Evolutionary conservation across 2,329 filamentous ascomycete genomes (phyloP).

Genomic region (Neocucurbitaria cava): DNA sequence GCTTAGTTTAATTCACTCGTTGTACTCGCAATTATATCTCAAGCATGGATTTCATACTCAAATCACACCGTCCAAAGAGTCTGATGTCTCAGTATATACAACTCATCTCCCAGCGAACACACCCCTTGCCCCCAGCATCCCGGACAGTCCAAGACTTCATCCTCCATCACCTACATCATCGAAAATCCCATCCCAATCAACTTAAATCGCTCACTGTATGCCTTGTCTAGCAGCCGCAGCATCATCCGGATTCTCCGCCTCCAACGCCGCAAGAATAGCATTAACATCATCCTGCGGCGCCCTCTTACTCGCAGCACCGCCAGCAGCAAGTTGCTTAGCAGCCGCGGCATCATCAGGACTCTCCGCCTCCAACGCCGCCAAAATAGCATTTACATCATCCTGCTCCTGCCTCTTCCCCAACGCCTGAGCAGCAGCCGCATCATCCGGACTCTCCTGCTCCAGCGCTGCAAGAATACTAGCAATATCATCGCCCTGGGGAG

Average conservation of each 20-base stretch:
- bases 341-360: slow-evolving; percentile 35
- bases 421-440: slow-evolving; percentile 25
- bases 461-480: slow-evolving; percentile 31
- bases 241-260: slow-evolving; percentile 30
- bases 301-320: background rate
- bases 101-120: no score
- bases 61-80: no score
- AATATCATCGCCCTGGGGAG: slow-evolving; percentile 31
- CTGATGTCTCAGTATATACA: no score
- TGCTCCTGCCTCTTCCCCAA: background rate
- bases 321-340: slow-evolving; percentile 13
- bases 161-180: no score
- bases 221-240: slow-evolving; percentile 30
- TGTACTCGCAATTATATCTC: no score
- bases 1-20: no score
- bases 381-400: slow-evolving; percentile 25
- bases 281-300: slow-evolving; percentile 18
- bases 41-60: no score
- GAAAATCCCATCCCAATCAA: no score
- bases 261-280: slow-evolving; percentile 27
- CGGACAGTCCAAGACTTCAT: slow-evolving; percentile 3
- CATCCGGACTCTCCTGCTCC: slow-evolving; percentile 31
- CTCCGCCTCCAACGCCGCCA: slow-evolving; percentile 25
- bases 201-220: no score
- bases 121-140: no score